Percentiles rank a stretch among this genome's conserved stretches.
Evolutionary conservation across 2,329 filamentous ascomycete genomes (phyloP).

Genomic region (Alternaria brassicae): DNA sequence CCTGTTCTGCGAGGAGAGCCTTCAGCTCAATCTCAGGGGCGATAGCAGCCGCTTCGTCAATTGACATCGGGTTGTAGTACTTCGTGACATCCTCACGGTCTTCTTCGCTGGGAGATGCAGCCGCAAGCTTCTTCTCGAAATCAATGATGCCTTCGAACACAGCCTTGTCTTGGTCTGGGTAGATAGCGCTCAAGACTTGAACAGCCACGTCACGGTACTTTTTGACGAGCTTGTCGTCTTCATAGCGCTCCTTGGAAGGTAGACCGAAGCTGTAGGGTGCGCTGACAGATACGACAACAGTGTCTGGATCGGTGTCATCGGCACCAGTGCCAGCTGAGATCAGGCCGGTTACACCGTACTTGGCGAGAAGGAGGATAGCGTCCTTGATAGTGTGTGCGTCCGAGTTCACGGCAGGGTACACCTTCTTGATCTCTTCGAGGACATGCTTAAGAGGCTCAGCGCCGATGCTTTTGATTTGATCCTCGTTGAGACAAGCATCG

Average conservation of each 20-base stretch:
- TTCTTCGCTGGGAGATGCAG: constrained; percentile 64
- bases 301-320: constrained; percentile 64
- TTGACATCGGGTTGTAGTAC: constrained; percentile 69
- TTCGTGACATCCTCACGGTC: constrained; percentile 69
- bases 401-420: constrained; percentile 20
- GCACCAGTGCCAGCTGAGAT: constrained; percentile 42
- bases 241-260: constrained; percentile 48
- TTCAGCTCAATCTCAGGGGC: constrained; percentile 64
- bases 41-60: constrained; percentile 63
- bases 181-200: constrained; percentile 30
- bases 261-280: constrained; percentile 58
- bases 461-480: constrained; percentile 62
- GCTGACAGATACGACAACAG: constrained; percentile 57
- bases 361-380: constrained; percentile 57
- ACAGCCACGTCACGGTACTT: constrained; percentile 37
- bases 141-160: constrained; percentile 48
- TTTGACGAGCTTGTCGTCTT: constrained; percentile 44
- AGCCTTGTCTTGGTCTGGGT: constrained; percentile 43
- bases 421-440: constrained; percentile 58
- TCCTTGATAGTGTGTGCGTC: constrained; percentile 47
- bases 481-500: constrained; percentile 70
- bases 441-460: constrained; percentile 63
- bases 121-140: constrained; percentile 68
- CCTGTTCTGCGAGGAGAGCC: constrained; percentile 60
- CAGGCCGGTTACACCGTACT: constrained; percentile 53